Conservation (phyloP, 1,139 yeast genomes). For the Meyerozyma guilliermondii region DNA sequence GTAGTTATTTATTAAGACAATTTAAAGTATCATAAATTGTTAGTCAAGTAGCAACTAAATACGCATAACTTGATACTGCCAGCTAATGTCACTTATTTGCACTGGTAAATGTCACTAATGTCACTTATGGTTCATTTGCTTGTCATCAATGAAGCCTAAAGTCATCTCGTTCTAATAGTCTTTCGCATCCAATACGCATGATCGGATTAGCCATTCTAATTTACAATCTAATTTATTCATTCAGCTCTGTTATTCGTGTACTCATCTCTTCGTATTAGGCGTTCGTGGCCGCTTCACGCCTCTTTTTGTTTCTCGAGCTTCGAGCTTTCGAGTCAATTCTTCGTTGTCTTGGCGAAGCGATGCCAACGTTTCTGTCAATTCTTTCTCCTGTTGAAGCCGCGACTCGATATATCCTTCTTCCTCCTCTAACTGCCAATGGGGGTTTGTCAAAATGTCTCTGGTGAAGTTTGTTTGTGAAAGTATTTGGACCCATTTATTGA, state of each 20-base stretch:
- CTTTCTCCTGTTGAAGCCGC: conserved; percentile 9
- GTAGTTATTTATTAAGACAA: conserved; percentile 3
- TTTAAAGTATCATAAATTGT: too few species aligned
- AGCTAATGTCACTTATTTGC: conserved; percentile 13
- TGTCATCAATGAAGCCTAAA: too few species aligned
- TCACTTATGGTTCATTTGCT: too few species aligned
- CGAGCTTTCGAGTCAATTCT: conserved; percentile 22
- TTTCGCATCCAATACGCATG: too few species aligned
- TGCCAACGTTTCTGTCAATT: conserved; percentile 13
- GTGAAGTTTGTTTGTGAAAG: conserved; percentile 44
- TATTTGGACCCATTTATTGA: conserved; percentile 43
- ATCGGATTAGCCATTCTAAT: too few species aligned
- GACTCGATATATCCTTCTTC: conserved; percentile 15
- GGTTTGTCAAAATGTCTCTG: conserved; percentile 27
- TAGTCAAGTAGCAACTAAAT: neutral
- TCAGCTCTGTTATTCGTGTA: too few species aligned
- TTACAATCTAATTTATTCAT: too few species aligned
- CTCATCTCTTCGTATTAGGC: conserved; percentile 12
- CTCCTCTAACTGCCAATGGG: conserved; percentile 24
- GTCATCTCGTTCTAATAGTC: too few species aligned
- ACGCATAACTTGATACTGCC: neutral
- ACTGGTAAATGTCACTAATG: too few species aligned
- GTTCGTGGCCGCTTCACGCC: conserved; percentile 16
- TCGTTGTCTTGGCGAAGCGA: conserved; percentile 25
- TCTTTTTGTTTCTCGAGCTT: conserved; percentile 11